Evolutionary conservation across 2,329 filamentous ascomycete species (phyloP), one percentile per base, ranked within the genome.

Genomic region (Fusarium lateritium): DNA sequence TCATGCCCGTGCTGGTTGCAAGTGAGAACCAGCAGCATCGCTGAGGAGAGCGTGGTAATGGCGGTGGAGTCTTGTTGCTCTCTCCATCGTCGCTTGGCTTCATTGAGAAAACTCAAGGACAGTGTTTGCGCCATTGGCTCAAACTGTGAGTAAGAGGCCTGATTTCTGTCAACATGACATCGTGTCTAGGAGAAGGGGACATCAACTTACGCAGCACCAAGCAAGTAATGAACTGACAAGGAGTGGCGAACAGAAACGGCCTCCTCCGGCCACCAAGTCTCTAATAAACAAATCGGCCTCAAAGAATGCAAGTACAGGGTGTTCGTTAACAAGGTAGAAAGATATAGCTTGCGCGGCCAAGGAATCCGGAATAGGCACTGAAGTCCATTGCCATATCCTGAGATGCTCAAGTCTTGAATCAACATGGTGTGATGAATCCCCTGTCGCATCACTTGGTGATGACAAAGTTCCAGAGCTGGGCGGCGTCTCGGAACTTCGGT

Each of bases 131-230:
- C 46, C 11, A 34, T 39, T 45, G 47, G 33, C 6, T 65, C 61
- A 15, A 65, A 65, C 0, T 65, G 61, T 19, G 62, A 53, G 10
- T 65, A 65, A 3, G 62, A 61, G 0, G 62, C 61, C 62, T 65
- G 2, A 0, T 2, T 24, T 17, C 0, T 21, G 17, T 65, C 2
- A 65, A 38, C 2, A 4, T 19, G 5, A 1, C 1, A n/a, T 0
- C 1, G 4, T 17, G 8, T 28, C 9, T 15, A 2, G 13, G 3
- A n/a, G 5, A 1, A 13, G 14, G 4, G 17, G n/a, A 22, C 2
- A 3, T 8, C 7, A 17, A 40, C 63, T 49, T 56, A 62, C 63
- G 2, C 63, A 66, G 2, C 45, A 50, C 62, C 62, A 66, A 14
- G 63, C 62, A 21, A 66, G 62, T 6, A 66, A 31, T 3, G 63